Conservation (phyloP, 2,329 filamentous ascomycete genomes). For the Trichoderma harzianum region DNA sequence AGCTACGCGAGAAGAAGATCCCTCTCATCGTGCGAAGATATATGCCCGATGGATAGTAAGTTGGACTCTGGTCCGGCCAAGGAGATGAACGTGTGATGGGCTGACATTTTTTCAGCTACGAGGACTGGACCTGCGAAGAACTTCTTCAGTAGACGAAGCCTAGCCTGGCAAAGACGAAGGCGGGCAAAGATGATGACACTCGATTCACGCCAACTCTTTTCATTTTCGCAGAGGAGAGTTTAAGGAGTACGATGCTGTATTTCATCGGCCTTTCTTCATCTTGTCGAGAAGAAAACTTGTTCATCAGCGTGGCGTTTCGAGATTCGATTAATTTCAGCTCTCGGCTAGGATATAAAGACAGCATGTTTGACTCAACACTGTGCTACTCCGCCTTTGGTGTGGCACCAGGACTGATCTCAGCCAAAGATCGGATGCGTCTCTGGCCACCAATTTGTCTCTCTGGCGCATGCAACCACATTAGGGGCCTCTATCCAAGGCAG, state of each 20-base stretch:
- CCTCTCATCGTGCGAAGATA: slow-evolving; percentile 92
- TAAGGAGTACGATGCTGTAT: neutral
- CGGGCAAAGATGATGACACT: neutral
- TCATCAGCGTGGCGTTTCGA: slow-evolving; percentile 39
- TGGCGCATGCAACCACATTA: neutral
- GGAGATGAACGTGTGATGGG: neutral
- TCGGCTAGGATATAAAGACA: neutral
- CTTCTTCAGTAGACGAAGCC: slow-evolving; percentile 57
- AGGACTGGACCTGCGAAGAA: slow-evolving; percentile 99
- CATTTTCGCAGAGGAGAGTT: too few relatives aligned
- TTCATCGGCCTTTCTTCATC: neutral
- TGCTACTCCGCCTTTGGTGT: neutral
- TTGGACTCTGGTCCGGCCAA: slow-evolving; percentile 24
- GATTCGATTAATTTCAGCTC: slow-evolving; percentile 19
- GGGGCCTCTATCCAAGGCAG: neutral
- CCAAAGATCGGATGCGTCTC: neutral
- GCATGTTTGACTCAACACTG: neutral
- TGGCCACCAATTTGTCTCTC: neutral
- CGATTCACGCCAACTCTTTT: neutral
- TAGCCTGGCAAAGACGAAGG: neutral
- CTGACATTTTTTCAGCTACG: slow-evolving; percentile 62
- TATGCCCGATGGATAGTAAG: slow-evolving; percentile 92
- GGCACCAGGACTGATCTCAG: neutral
- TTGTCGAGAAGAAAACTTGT: slow-evolving; percentile 22
- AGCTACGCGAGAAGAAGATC: slow-evolving; percentile 97